Base-by-base conservation (phyloP, 2,329 filamentous ascomycete species). In the Aureobasidium sp. region DNA sequence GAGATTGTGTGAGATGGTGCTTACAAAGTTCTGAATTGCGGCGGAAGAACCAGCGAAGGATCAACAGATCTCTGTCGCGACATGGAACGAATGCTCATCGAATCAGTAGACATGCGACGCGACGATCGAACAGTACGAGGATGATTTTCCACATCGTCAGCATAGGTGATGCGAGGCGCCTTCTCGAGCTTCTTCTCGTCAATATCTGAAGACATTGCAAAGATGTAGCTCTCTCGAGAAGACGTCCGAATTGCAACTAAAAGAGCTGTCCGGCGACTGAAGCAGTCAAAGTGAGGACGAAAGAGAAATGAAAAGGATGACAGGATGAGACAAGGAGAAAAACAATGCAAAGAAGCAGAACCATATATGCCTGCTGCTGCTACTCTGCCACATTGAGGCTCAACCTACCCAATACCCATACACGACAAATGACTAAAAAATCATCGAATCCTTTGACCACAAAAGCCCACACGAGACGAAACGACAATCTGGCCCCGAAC, bases 1-100 rank as follows among this genome's bases (percentile, higher is more conserved):
- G n/a, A n/a, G n/a, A n/a, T n/a, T n/a, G n/a, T n/a, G 25, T 14
- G 19, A 25, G 21, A 50, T 10, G 5, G 11, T 6, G 30, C 63
- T 53, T 40, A 65, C 54, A 74, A 58, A 2, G 71, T 74, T 24
- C 71, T 64, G 58, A 71, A 74, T 22, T 66, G 63, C 53, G 73
- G 73, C 14, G 72, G 72, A 5, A 74, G 62, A 0, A 64, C 70
- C 47, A 72, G 64, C 39, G 65, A 65, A 3, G 71, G 72, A 44
- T 74, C 69, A n/a, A 74, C 63, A 59, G 65, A 62, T 57, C 63
- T 58, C 55, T 69, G 62, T 59, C 63, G 49, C 63, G 69, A 27
- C 63, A 61, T 62, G 56, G 70, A 58, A 54, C 65, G 57, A 59
- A 66, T 66, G 53, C 72, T 62, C 59, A 69, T 59, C 5, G 63